Percentiles rank a stretch among this genome's conserved stretches.
Conservation (phyloP, 106 monocot species). For the Ottelia alismoides region DNA sequence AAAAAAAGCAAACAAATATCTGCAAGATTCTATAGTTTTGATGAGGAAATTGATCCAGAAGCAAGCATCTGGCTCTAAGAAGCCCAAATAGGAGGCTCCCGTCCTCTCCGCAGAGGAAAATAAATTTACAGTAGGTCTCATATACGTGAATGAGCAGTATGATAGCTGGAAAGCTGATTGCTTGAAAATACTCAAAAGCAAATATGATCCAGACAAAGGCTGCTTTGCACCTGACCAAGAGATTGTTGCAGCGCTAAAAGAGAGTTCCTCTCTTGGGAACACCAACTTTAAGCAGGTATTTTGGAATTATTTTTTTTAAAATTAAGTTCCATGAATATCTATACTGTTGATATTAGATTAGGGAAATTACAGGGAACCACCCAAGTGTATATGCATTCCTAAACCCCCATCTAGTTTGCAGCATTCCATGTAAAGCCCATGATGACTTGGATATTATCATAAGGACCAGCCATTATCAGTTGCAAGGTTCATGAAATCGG, state of each 20-base stretch:
- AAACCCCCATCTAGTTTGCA: too few species aligned
- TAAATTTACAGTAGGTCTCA: conserved; percentile 40
- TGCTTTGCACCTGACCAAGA: conserved; percentile 55
- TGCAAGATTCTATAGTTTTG: conserved; percentile 68
- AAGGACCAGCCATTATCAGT: too few species aligned
- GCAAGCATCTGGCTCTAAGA: conserved; percentile 66
- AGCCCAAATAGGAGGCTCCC: conserved; percentile 69
- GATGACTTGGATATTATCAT: too few species aligned
- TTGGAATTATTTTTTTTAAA: too few species aligned
- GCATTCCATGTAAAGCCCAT: too few species aligned
- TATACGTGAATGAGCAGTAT: conserved; percentile 82
- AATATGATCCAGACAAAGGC: conserved; percentile 27
- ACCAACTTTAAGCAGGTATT: conserved; percentile 22
- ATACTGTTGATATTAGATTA: too few species aligned
- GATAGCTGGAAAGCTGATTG: conserved; percentile 84
- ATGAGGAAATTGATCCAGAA: conserved; percentile 79
- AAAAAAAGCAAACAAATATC: conserved; percentile 67
- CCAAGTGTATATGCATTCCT: too few species aligned
- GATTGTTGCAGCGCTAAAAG: conserved; percentile 53
- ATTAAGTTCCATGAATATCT: too few species aligned
- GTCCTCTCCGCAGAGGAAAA: too few species aligned
- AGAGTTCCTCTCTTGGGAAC: conserved; percentile 31
- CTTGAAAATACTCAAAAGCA: conserved; percentile 48
- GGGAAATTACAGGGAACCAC: too few species aligned
- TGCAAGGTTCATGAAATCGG: too few species aligned